phyloP scores from a whole-genome alignment of 139 green algal genomes.

The Picochlorum sp. region DNA sequence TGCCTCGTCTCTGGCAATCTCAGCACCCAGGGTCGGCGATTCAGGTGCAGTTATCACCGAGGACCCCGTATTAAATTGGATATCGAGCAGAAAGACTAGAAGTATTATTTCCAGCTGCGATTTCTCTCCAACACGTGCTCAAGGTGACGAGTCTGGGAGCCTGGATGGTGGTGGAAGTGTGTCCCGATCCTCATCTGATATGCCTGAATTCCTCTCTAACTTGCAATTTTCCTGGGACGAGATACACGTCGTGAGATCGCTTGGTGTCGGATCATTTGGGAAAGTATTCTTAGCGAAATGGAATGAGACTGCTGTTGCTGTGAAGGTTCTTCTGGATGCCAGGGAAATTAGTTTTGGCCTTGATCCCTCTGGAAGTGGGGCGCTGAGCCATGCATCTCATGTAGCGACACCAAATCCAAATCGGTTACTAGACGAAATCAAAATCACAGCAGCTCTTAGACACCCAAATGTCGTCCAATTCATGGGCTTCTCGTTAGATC shows the following conservation, averaged over 20 bases:
- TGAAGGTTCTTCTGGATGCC: slow-evolving; percentile 30
- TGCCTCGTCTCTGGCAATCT: not conserved
- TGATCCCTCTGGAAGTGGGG: too few species aligned
- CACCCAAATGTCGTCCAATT: slow-evolving; percentile 43
- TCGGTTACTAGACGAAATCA: not conserved
- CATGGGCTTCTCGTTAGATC: slow-evolving; percentile 31
- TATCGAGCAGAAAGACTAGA: not conserved
- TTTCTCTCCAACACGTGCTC: not conserved
- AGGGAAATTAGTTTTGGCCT: too few species aligned
- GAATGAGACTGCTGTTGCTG: slow-evolving; percentile 34
- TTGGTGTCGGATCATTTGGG: slow-evolving; percentile 42
- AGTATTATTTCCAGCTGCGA: not conserved
- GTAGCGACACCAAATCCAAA: not conserved
- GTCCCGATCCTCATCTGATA: not conserved
- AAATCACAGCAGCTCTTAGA: not conserved
- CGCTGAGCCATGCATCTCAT: not conserved
- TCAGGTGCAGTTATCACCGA: not conserved
- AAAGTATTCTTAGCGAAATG: slow-evolving; percentile 38
- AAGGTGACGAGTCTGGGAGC: not conserved
- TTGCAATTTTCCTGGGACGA: not conserved
- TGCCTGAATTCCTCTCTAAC: not conserved
- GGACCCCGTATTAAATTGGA: not conserved
- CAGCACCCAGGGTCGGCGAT: not conserved
- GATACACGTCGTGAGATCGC: not conserved
- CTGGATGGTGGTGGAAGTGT: not conserved